Base-by-base conservation (phyloP, 1,284 basidiomycete species). In the Apiotrichum akiyoshidainum region DNA sequence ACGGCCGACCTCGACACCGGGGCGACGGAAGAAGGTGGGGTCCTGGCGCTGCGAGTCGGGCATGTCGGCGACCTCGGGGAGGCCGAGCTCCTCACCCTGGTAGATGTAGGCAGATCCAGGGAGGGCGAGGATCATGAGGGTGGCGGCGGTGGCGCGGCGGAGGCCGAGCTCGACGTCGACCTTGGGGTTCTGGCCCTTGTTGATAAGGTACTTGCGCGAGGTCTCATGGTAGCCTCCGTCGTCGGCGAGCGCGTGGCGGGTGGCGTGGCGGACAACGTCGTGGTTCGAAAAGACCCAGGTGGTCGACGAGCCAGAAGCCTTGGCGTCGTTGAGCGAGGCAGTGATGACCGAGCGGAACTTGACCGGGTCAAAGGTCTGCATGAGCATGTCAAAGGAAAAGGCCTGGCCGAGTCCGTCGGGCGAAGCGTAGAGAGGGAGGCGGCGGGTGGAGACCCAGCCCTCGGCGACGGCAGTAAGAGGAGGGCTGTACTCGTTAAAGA, bases 261-360 rank as follows among this genome's bases (percentile, higher is more conserved):
- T 68, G 4, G 68, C 68, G 58, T 75, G 73, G 42, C 73, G 68
- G 19, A 73, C 59, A 37, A 75, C 68, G 52, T 72, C 70, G 59
- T 74, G 71, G 59, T 72, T 75, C 33, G 68, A 70, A 47, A 75
- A 62, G 11, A 75, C 73, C 71, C 71, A 75, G 11, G 73, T 75
- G 16, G 71, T 69, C 26, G 65, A 67, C 22, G 64, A 66, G 26
- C 64, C 64, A 13, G 65, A 57, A 10, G 52, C 50, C 19, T 64
- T 51, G 22, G 66, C 64, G 52, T 60, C 65, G 31, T 58, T 53
- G 45, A 75, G 57, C 37, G 65, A 65, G 14, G 58, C 45, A 31
- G 62, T 57, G 58, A 73, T 73, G 46, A 63, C 61, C 13, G 59
- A 33, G 51, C 59, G 59, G 59, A 53, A 65, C n/a, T 34, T 22